These are phyloP conservation scores for Nepenthes mirabilis DNA, from an alignment of 148 eudicot genomes.

Conservation along the genomic window DNA sequence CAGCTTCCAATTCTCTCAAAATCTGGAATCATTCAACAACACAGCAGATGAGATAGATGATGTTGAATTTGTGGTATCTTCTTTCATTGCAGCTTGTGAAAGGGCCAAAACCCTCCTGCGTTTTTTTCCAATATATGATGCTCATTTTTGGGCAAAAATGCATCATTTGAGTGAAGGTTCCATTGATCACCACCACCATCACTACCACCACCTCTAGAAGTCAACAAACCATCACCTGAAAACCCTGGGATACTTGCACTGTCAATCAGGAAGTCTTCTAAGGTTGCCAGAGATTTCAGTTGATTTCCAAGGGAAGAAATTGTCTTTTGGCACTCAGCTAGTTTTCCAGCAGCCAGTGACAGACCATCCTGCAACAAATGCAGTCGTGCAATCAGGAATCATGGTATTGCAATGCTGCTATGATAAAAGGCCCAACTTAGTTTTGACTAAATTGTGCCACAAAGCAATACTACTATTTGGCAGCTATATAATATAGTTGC, in stretches of 20 bases:
- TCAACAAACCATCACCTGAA: slow-evolving; percentile 18
- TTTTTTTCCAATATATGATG: slow-evolving; percentile 10
- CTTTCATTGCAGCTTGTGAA: slow-evolving; percentile 17
- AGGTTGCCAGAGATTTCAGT: slow-evolving; percentile 55
- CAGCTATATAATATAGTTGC: too few relatives aligned
- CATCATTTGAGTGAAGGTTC: slow-evolving; percentile 35
- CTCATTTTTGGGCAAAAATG: slow-evolving; percentile 18
- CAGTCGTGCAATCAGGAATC: neutral
- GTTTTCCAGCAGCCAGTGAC: slow-evolving; percentile 48
- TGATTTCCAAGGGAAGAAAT: slow-evolving; percentile 58
- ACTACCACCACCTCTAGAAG: slow-evolving; percentile 7
- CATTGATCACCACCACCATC: slow-evolving; percentile 23
- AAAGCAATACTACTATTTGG: too few relatives aligned
- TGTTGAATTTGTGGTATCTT: slow-evolving; percentile 18
- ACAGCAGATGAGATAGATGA: slow-evolving; percentile 23
- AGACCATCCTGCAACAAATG: slow-evolving; percentile 36
- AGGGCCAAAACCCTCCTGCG: slow-evolving; percentile 16
- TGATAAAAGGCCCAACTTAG: too few relatives aligned
- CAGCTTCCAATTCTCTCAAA: slow-evolving; percentile 39
- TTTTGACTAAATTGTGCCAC: too few relatives aligned
- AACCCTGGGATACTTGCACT: slow-evolving; percentile 46
- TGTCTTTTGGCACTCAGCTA: slow-evolving; percentile 62
- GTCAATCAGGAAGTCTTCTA: slow-evolving; percentile 61
- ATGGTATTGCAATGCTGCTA: neutral
- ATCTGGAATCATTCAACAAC: slow-evolving; percentile 12